phyloP scores from a whole-genome alignment of 75 land plant genomes.

The Selaginella tamariscina region DNA sequence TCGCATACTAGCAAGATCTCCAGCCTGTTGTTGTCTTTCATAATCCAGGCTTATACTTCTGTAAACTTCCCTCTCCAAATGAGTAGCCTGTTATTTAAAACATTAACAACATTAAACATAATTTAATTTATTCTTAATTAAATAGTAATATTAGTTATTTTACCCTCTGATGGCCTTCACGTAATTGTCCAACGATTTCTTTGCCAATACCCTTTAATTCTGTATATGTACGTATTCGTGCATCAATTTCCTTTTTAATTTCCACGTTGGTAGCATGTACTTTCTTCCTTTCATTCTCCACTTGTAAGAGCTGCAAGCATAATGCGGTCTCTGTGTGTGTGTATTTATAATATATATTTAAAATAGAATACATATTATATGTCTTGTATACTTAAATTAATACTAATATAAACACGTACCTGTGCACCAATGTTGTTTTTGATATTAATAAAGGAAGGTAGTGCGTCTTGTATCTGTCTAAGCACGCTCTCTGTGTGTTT shows the following conservation, averaged over 20 bases:
- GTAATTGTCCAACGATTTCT: conserved; percentile 18
- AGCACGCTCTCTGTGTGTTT: conserved; percentile 16
- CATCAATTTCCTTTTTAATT: conserved; percentile 23
- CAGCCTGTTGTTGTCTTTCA: conserved; percentile 13
- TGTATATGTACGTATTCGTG: conserved; percentile 13
- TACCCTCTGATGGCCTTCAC: conserved; percentile 16
- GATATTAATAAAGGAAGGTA: conserved; percentile 15
- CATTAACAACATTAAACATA: not conserved
- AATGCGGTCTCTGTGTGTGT: too few species aligned
- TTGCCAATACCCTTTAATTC: conserved; percentile 19
- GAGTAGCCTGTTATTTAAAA: conserved; percentile 8
- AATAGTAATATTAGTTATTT: too few species aligned
- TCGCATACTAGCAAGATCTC: conserved; percentile 20
- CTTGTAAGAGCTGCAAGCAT: conserved; percentile 10
- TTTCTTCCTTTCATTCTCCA: conserved; percentile 15
- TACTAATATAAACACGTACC: not conserved
- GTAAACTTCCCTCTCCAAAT: conserved; percentile 18
- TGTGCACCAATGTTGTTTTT: conserved; percentile 19
- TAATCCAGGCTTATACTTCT: conserved; percentile 13
- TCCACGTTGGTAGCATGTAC: conserved; percentile 10
- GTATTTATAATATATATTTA: too few species aligned
- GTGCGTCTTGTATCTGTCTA: conserved; percentile 6
- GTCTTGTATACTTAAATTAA: too few species aligned
- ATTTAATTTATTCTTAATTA: not conserved
- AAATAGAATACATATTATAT: too few species aligned